A percentile compares a stretch with the other conserved stretches of the same genome.
Conservation (phyloP, 306 rosid species). For the Trichosanthes truncata region DNA sequence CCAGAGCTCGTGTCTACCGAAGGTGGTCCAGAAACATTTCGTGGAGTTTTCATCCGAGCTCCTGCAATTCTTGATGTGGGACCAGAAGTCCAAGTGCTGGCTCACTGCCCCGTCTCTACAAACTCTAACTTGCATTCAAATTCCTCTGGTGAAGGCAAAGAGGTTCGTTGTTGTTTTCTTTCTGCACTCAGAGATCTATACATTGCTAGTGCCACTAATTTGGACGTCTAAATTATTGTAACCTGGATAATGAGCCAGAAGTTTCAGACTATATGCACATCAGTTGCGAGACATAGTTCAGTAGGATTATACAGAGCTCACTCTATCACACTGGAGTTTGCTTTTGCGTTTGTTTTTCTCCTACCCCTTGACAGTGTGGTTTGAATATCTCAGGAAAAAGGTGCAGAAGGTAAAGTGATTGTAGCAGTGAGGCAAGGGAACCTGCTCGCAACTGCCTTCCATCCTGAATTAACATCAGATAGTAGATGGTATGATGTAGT, state of each 20-base stretch:
- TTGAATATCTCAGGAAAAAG: constrained; percentile 45
- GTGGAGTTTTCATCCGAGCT: constrained; percentile 90
- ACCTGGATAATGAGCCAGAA: background rate
- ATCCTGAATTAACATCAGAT: constrained; percentile 95
- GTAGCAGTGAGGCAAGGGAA: constrained; percentile 91
- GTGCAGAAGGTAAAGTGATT: constrained; percentile 48
- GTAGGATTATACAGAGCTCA: background rate
- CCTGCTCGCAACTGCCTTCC: constrained; percentile 84
- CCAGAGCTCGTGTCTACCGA: constrained; percentile 64
- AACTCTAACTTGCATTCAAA: constrained; percentile 20
- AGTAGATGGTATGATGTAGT: constrained; percentile 56
- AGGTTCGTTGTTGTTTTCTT: constrained; percentile 32
- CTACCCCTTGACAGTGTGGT: constrained; percentile 10
- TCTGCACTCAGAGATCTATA: background rate
- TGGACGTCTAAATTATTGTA: background rate
- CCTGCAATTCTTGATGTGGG: constrained; percentile 92
- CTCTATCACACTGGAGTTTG: background rate
- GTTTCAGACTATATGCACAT: background rate
- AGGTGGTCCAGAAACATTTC: constrained; percentile 87
- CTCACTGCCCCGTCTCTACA: constrained; percentile 48
- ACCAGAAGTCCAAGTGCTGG: constrained; percentile 80
- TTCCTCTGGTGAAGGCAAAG: constrained; percentile 27
- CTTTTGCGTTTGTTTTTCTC: background rate
- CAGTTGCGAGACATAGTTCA: background rate
- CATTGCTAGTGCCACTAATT: background rate